Evolutionary conservation across 2,329 filamentous ascomycete species (phyloP).

Genomic region (Botrytis hyacinthi): DNA sequence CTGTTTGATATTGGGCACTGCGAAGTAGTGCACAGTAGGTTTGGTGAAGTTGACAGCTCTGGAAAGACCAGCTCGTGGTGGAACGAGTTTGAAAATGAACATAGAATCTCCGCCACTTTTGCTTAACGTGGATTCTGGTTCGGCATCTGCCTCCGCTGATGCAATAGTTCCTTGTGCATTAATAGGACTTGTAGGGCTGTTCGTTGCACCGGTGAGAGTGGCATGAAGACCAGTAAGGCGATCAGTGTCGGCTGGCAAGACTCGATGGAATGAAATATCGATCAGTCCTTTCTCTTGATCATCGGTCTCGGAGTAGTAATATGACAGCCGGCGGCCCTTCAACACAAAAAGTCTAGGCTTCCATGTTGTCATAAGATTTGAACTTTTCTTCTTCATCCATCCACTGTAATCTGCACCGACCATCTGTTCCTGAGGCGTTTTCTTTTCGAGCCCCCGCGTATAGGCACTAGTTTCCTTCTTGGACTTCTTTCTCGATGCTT

Average conservation of each 20-base stretch:
- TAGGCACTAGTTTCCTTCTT: conserved; percentile 98
- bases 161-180: conserved; percentile 48
- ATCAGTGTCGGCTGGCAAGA: conserved; percentile 92
- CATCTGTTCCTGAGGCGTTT: conserved; percentile 79
- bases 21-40: conserved; percentile 95
- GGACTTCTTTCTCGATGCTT: conserved; percentile 62
- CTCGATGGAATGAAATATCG: conserved; percentile 94
- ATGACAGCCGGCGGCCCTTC: conserved; percentile 84
- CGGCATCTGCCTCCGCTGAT: conserved; percentile 43
- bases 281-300: conserved; percentile 92
- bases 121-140: conserved; percentile 39
- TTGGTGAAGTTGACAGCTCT: conserved; percentile 97
- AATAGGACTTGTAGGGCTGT: conserved; percentile 53
- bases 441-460: conserved; percentile 78
- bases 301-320: conserved; percentile 94
- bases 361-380: conserved; percentile 95
- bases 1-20: conserved; percentile 83
- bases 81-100: conserved; percentile 98
- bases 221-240: conserved; percentile 87
- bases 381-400: conserved; percentile 99
- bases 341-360: conserved; percentile 95
- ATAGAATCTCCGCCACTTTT: conserved; percentile 60
- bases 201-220: conserved; percentile 82
- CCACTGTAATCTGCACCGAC: conserved; percentile 86
- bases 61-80: conserved; percentile 81